These are phyloP conservation scores for Tetrahymena elliotti DNA, from an alignment of 73 alveolate species.

Conservation along the genomic window DNA sequence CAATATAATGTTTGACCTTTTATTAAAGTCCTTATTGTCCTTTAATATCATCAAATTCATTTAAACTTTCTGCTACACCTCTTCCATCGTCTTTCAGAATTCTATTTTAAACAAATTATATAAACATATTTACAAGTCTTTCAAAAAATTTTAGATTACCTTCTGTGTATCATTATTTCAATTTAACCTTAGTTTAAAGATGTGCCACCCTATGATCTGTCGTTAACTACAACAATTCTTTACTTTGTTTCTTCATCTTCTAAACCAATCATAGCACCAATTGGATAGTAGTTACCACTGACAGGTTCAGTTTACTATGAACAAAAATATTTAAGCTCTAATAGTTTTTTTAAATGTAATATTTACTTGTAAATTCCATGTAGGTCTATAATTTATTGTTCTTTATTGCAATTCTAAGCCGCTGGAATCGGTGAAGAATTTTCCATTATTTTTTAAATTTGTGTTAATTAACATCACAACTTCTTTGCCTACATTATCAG, in stretches of 20 bases:
- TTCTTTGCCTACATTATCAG: conserved; percentile 29
- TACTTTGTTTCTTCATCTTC: conserved; percentile 18
- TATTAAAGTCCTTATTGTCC: not conserved
- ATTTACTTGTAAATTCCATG: conserved; percentile 32
- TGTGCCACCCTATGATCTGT: conserved; percentile 85
- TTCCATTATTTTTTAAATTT: conserved; percentile 12
- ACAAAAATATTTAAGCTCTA: not conserved
- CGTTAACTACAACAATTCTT: conserved; percentile 49
- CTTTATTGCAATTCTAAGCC: conserved; percentile 60
- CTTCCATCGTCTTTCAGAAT: conserved; percentile 56
- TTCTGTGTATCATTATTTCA: conserved; percentile 88
- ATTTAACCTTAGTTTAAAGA: conserved; percentile 74
- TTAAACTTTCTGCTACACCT: conserved; percentile 74
- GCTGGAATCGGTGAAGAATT: conserved; percentile 59
- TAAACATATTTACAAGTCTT: not conserved
- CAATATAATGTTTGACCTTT: not conserved
- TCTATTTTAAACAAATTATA: not conserved
- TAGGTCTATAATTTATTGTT: conserved; percentile 43
- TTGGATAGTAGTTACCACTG: conserved; percentile 63
- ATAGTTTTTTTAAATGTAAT: too few relatives aligned
- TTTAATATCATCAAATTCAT: conserved; percentile 41
- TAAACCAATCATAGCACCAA: conserved; percentile 46
- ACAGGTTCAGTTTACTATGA: conserved; percentile 4
- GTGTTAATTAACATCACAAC: conserved; percentile 23
- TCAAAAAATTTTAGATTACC: conserved; percentile 1